Percentiles rank a stretch among this genome's conserved stretches.
phyloP scores from a whole-genome alignment of 2,329 filamentous ascomycete species.

The Penicillium crustosum region DNA sequence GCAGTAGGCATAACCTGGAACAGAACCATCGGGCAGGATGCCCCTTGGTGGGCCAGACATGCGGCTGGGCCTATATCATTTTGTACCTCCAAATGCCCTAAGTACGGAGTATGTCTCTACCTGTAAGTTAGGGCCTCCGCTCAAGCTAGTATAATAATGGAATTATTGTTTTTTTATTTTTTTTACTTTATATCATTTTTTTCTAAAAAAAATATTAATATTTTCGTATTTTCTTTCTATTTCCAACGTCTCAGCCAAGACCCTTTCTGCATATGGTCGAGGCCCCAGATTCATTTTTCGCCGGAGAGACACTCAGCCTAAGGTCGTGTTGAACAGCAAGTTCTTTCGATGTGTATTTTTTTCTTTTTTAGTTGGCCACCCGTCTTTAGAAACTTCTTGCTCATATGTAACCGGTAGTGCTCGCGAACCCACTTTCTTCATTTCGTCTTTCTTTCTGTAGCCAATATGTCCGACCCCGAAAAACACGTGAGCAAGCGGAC shows the following conservation, averaged over 20 bases:
- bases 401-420: slow-evolving; percentile 11
- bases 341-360: not conserved
- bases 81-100: slow-evolving; percentile 8
- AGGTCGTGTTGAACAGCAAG: not conserved
- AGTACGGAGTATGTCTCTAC: slow-evolving; percentile 15
- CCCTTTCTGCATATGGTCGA: slow-evolving; percentile 20
- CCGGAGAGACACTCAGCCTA: slow-evolving; percentile 4
- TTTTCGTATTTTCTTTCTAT: not conserved
- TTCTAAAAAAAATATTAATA: not conserved
- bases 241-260: slow-evolving; percentile 15
- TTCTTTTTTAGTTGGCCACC: not conserved
- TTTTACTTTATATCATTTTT: not conserved
- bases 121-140: slow-evolving; percentile 10
- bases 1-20: slow-evolving; percentile 4
- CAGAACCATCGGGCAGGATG: slow-evolving; percentile 18
- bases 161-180: not conserved
- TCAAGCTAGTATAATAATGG: slow-evolving; percentile 8
- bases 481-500: slow-evolving; percentile 37
- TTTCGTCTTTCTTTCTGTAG: slow-evolving; percentile 11
- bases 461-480: slow-evolving; percentile 23
- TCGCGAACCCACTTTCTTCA: slow-evolving; percentile 13
- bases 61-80: slow-evolving; percentile 18
- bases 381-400: not conserved
- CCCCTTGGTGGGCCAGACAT: slow-evolving; percentile 23
- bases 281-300: slow-evolving; percentile 21